Percentiles rank a stretch among this genome's conserved stretches.
Evolutionary conservation across 2,329 filamentous ascomycete species (phyloP).

Genomic region (Alternaria gaisen): DNA sequence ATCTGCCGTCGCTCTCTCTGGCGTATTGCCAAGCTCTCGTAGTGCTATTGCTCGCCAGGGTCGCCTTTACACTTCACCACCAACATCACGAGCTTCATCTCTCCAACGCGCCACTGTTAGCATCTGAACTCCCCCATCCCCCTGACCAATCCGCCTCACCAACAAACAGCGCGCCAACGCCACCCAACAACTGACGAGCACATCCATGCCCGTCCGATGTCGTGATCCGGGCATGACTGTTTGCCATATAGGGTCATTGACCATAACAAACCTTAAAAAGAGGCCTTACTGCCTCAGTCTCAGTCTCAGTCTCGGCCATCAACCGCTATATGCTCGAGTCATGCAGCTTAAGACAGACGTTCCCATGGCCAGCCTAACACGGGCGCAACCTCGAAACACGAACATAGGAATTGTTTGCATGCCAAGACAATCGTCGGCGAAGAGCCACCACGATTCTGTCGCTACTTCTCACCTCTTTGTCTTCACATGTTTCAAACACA

Average conservation of each 20-base stretch:
- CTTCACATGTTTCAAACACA: background rate
- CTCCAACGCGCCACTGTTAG: background rate
- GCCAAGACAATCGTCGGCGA: background rate
- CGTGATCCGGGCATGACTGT: background rate
- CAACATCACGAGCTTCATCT: slow-evolving; percentile 3
- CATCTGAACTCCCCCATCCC: background rate
- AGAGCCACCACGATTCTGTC: background rate
- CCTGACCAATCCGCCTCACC: slow-evolving; percentile 1
- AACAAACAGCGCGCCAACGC: background rate
- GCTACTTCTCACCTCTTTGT: background rate
- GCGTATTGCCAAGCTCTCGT: slow-evolving; percentile 24
- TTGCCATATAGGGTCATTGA: background rate
- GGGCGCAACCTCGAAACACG: background rate
- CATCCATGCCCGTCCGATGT: background rate
- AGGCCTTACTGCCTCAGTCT: background rate
- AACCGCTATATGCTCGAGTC: slow-evolving; percentile 6
- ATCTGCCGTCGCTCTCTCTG: slow-evolving; percentile 15
- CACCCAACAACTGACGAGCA: background rate
- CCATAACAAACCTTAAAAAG: slow-evolving; percentile 1
- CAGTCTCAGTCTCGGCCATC: background rate
- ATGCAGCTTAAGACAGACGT: background rate
- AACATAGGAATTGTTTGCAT: background rate
- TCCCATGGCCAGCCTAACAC: background rate
- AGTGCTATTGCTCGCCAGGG: slow-evolving; percentile 8
- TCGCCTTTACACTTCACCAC: slow-evolving; percentile 1